Conservation (phyloP, 2,329 filamentous ascomycete species). For the Diaporthe sp. region DNA sequence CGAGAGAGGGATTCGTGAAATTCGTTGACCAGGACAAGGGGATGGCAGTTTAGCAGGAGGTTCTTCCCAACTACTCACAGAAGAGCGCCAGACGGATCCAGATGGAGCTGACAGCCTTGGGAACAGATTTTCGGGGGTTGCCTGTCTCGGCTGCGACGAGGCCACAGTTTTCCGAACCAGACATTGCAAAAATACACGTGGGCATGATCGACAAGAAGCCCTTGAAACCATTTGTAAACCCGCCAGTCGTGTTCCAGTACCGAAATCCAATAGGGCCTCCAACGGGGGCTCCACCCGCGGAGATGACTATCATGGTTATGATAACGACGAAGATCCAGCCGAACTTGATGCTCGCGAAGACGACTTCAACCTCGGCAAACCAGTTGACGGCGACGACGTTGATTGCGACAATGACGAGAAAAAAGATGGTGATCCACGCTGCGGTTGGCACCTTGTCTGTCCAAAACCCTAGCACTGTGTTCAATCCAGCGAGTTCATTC, state of each 20-base stretch:
- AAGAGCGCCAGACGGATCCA: constrained; percentile 61
- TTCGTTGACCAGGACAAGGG: too few relatives aligned
- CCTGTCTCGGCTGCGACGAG: constrained; percentile 59
- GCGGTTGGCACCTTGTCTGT: constrained; percentile 57
- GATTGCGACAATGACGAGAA: constrained; percentile 54
- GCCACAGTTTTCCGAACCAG: constrained; percentile 59
- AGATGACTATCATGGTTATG: constrained; percentile 58
- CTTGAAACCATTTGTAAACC: constrained; percentile 60
- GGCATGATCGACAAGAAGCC: constrained; percentile 69
- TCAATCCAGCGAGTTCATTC: constrained; percentile 57
- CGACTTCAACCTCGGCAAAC: constrained; percentile 62
- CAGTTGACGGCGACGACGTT: constrained; percentile 59
- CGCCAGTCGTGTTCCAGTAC: constrained; percentile 58
- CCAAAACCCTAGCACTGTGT: constrained; percentile 60
- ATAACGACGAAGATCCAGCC: constrained; percentile 64
- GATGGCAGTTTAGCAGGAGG: neutral
- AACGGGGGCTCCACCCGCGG: constrained; percentile 57
- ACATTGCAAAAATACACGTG: constrained; percentile 64
- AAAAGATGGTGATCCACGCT: constrained; percentile 60
- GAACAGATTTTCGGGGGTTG: constrained; percentile 59
- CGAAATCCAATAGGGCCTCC: constrained; percentile 58
- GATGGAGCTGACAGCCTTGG: constrained; percentile 60
- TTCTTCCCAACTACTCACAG: constrained; percentile 43
- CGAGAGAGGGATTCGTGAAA: neutral
- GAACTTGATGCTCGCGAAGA: constrained; percentile 60